Evolutionary conservation across 371 early-diverging fungal species (phyloP).

Genomic region (Mortierella sp.): DNA sequence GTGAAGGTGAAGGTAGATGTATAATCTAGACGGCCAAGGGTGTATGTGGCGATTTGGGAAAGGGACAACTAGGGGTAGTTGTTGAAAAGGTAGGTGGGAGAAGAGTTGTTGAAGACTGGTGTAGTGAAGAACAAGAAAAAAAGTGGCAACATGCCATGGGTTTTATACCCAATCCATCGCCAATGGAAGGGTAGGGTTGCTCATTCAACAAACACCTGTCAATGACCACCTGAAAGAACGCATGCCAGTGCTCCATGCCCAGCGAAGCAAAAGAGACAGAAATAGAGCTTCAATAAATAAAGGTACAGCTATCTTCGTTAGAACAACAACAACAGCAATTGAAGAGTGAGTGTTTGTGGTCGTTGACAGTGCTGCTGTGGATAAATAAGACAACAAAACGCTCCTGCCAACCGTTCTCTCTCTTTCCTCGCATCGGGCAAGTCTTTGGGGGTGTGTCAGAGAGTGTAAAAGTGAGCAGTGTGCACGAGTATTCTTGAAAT

Average conservation of each 20-base stretch:
- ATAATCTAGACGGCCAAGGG: constrained; percentile 38
- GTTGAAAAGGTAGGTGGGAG: constrained; percentile 6
- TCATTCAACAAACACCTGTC: background rate
- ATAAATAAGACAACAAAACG: background rate
- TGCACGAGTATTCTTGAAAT: background rate
- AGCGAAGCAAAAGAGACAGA: constrained; percentile 1
- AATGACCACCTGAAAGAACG: background rate
- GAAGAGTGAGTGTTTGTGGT: no score
- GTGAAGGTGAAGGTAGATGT: background rate
- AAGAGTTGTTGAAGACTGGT: constrained; percentile 18
- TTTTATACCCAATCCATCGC: constrained; percentile 22
- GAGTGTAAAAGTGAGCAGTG: background rate
- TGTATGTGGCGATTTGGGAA: constrained; percentile 39
- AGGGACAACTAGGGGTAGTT: constrained; percentile 33
- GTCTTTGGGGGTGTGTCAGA: background rate
- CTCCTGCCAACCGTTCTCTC: constrained; percentile 1
- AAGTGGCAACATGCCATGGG: background rate
- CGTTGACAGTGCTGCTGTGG: background rate
- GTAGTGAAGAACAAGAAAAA: constrained; percentile 22
- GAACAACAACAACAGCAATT: background rate
- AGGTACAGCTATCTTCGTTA: background rate
- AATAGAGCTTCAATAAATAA: background rate
- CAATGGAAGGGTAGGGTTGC: background rate
- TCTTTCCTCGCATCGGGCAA: background rate
- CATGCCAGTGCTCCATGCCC: background rate